phyloP scores from a whole-genome alignment of 257 asterid genomes.

The Apocynum venetum region DNA sequence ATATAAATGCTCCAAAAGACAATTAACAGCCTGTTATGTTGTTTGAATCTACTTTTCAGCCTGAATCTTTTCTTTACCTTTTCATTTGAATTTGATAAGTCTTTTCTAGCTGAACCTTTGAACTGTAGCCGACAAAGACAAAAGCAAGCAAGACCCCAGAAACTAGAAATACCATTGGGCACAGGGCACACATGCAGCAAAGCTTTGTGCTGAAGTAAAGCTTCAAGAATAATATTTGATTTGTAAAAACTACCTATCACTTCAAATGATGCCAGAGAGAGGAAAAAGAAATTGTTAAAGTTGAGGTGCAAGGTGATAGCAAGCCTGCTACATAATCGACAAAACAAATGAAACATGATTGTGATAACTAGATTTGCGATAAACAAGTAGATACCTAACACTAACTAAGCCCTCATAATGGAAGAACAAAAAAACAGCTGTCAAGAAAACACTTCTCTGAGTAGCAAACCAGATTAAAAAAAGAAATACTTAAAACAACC shows the following conservation, averaged over 20 bases:
- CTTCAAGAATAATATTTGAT: neutral
- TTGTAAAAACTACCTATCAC: neutral
- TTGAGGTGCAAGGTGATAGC: neutral
- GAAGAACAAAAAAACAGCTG: neutral
- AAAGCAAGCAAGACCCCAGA: constrained; percentile 2
- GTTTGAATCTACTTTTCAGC: neutral
- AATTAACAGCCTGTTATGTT: neutral
- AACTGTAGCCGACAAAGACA: neutral
- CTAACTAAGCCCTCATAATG: neutral
- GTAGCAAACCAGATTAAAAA: neutral
- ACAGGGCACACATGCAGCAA: neutral
- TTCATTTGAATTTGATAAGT: neutral
- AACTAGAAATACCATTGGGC: neutral
- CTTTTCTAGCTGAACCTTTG: neutral
- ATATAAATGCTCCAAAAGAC: neutral
- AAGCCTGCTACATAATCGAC: neutral
- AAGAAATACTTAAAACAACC: neutral
- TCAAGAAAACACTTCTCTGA: neutral
- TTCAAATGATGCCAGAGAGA: neutral
- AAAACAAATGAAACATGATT: neutral
- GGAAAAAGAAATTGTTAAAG: neutral
- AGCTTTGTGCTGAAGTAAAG: neutral
- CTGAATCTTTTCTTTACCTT: neutral
- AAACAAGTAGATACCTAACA: neutral
- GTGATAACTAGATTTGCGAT: neutral